Percentiles rank a stretch among this genome's conserved stretches.
phyloP scores from a whole-genome alignment of 495 filamentous ascomycete genomes.

The Aspergillus carlsbadensis region DNA sequence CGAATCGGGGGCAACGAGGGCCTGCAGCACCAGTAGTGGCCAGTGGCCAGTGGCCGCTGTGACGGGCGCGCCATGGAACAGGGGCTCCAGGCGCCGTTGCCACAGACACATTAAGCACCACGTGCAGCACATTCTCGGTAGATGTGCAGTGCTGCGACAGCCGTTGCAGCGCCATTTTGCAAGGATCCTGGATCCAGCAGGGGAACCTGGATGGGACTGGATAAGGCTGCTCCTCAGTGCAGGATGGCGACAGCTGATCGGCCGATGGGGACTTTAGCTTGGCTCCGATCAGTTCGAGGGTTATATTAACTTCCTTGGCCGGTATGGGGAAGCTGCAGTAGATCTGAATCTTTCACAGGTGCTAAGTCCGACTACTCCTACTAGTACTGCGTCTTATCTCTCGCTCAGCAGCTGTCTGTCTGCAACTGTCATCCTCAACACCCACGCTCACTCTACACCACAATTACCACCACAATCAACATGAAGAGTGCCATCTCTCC shows the following conservation, averaged over 20 bases:
- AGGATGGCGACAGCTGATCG: slow-evolving; percentile 5
- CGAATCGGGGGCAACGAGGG: not conserved
- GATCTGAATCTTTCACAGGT: not conserved
- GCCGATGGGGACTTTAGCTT: slow-evolving; percentile 2
- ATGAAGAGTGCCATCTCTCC: slow-evolving; percentile 14
- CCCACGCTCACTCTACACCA: not conserved
- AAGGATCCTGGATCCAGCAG: not conserved
- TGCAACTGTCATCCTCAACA: not conserved
- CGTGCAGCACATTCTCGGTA: slow-evolving; percentile 1
- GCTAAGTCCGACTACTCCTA: no score
- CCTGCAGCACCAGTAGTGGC: no score
- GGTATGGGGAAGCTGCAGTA: slow-evolving; percentile 5
- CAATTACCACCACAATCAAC: not conserved
- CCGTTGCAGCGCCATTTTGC: not conserved
- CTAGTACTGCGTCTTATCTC: no score
- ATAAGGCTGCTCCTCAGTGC: not conserved
- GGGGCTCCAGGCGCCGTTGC: no score
- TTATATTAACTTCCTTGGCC: not conserved
- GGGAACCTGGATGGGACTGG: no score
- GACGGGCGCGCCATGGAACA: not conserved
- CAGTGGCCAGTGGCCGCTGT: not conserved
- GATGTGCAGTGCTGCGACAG: not conserved
- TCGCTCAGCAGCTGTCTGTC: not conserved
- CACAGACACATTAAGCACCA: not conserved
- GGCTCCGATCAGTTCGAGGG: not conserved